A percentile compares a stretch with the other conserved stretches of the same genome.
These are phyloP conservation scores for Tulasnella sp. DNA, from an alignment of 768 basidiomycete genomes.

Conservation along the genomic window DNA sequence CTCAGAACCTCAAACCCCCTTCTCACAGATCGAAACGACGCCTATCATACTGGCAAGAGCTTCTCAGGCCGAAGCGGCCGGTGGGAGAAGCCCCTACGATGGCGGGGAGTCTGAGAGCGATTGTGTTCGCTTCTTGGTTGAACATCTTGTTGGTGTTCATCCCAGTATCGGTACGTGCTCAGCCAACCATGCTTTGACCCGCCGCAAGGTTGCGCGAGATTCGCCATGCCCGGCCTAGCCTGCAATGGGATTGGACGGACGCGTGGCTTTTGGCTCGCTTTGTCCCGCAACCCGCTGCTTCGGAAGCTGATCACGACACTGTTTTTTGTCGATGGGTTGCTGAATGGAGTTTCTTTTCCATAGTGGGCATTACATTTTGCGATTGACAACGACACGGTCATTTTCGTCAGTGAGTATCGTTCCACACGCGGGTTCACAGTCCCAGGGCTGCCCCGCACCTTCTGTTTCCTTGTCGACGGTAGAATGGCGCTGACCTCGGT, in stretches of 20 bases:
- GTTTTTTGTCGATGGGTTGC: background rate
- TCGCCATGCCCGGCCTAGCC: background rate
- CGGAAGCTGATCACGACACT: background rate
- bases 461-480: background rate
- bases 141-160: constrained; percentile 63
- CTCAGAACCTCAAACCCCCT: background rate
- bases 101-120: constrained; percentile 38
- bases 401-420: constrained; percentile 53
- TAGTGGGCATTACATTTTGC: constrained; percentile 67
- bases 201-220: background rate
- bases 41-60: constrained; percentile 1
- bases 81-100: constrained; percentile 37
- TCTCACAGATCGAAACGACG: background rate
- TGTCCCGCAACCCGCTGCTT: no score
- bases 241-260: no score
- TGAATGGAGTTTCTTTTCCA: background rate
- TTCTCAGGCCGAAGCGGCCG: constrained; percentile 20
- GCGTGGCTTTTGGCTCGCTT: no score
- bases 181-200: background rate
- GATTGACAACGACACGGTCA: constrained; percentile 41
- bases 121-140: constrained; percentile 47
- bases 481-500: no score
- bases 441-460: background rate
- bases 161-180: constrained; percentile 45
- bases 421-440: background rate